Base-by-base conservation (phyloP, 2,329 filamentous ascomycete genomes). In the Phaeosphaeriaceae sp. region DNA sequence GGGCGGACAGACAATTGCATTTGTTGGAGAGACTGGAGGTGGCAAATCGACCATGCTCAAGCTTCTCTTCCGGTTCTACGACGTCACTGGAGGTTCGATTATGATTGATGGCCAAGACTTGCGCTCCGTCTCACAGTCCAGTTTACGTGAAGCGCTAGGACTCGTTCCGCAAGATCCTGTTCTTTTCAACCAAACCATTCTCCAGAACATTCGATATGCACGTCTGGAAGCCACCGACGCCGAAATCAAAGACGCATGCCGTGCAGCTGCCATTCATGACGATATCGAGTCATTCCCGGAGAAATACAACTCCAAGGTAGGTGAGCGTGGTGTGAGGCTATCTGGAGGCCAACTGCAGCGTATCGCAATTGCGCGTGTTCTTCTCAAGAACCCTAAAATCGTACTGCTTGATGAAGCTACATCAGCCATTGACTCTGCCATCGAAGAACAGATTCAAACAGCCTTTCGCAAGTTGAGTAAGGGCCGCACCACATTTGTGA, bases 391-490 rank as follows among this genome's bases (percentile, higher is more conserved):
- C 52, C 88, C 90, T 0, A 90, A 94, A 61, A 82, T 96, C 35
- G 82, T 96, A 3, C 87, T 96, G 15, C 81, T 96, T 1, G 92
- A 96, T 65, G 92, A 96, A 76, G 87, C 92, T 0, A 95, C 93
- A 47, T 90, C 89, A 37, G 90, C 91, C 42, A 92, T 96, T 83
- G 87, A 93, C 57, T 87, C 89, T 21, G 81, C 79, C 0, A 88
- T 85, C 1, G 86, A 88, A 68, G 82, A 84, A 46, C 82, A 84
- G 57, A 88, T 88, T 37, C 86, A 88, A 59, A 76, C 81, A 26
- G 86, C 85, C 0, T 79, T 88, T 44, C 76, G 75, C 48, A 77
- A 76, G 41, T 76, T 87, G 6, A 86, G 83, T 53, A 74, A 81
- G 50, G 83, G 81, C 2, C 82, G 85, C 18, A 88, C 86, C 1